Base-by-base conservation (phyloP, 306 rosid genomes). In the Geum urbanum region DNA sequence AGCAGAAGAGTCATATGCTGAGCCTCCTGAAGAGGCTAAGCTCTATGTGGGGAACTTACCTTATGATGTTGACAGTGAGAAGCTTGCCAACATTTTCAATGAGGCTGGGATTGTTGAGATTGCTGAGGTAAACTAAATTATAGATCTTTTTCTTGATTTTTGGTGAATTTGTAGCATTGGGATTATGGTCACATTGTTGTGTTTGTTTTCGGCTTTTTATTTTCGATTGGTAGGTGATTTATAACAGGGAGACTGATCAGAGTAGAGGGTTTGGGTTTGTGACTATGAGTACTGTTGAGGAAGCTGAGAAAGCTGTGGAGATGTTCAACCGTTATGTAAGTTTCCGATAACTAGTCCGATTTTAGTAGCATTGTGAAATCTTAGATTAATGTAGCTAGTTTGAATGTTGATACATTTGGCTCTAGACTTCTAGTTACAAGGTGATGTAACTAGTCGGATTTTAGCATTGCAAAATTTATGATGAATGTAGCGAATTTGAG, bases 191-290 rank as follows among this genome's bases (percentile, higher is more conserved):
- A 35, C 48, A 15, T 61, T 45, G 48, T 32, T 57, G 18, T 69
- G 10, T 41, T 76, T 43, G 40, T 66, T 9, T 72, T 32, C 3
- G 7, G 16, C 11, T 32, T 32, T 9, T n/a, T n/a, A n/a, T n/a
- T 74, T 43, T 18, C 24, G 32, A 70, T 70, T n/a, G 20, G 19
- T 48, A 80, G 84, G 81, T 80, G 44, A 80, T 80, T 54, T 80
- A 80, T 68, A 80, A 80, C 45, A 80, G 80, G 51, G 84, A 76
- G 49, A 80, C 84, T 2, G 77, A 80, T 72, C 84, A 71, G 78
- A 80, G 84, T 65, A 67, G 84, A 80, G 84, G 84, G 0, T 80
- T 80, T 63, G 84, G 84, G 69, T 75, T 80, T 67, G 78, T 80
- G 35, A 80, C 80, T 1, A 59, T 80, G 84, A 67, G 84, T 45